Percentiles rank a stretch among this genome's conserved stretches.
Conservation (phyloP, 345 rosid species). For the Aegle marmelos region DNA sequence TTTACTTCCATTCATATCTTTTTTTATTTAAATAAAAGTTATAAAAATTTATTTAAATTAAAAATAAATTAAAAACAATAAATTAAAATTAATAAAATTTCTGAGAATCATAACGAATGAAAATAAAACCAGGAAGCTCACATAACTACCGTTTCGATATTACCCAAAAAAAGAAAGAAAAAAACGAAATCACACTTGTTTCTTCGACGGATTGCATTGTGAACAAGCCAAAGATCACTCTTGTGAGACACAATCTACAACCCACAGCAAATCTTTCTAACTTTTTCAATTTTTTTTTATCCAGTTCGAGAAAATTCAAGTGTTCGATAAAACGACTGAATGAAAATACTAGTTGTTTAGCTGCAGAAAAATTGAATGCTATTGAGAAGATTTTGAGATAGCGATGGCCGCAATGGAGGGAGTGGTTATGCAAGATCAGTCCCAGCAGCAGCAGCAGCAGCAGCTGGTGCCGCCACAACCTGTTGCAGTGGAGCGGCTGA, state of each 20-base stretch:
- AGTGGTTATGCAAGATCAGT: slow-evolving; percentile 19
- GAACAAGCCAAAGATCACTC: neutral
- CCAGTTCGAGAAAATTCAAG: neutral
- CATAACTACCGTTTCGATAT: neutral
- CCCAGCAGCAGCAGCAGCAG: slow-evolving; percentile 31
- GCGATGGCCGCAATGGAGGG: slow-evolving; percentile 22
- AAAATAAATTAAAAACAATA: no score
- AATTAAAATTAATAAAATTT: no score
- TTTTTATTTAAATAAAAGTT: no score
- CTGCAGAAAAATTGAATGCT: neutral
- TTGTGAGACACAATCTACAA: neutral
- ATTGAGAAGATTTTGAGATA: neutral
- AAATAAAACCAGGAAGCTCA: neutral
- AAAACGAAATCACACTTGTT: neutral
- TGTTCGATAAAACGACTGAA: neutral
- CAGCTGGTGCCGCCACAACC: slow-evolving; percentile 22
- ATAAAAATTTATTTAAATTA: no score
- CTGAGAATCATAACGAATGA: no score
- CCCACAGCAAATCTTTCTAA: neutral
- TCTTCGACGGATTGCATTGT: neutral
- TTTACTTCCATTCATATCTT: no score
- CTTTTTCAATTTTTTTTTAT: neutral
- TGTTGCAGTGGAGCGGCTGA: slow-evolving; percentile 56
- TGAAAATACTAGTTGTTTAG: neutral
- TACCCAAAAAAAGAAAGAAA: neutral